phyloP scores from a whole-genome alignment of 495 filamentous ascomycete species.

The Talaromyces nanjingensis region DNA sequence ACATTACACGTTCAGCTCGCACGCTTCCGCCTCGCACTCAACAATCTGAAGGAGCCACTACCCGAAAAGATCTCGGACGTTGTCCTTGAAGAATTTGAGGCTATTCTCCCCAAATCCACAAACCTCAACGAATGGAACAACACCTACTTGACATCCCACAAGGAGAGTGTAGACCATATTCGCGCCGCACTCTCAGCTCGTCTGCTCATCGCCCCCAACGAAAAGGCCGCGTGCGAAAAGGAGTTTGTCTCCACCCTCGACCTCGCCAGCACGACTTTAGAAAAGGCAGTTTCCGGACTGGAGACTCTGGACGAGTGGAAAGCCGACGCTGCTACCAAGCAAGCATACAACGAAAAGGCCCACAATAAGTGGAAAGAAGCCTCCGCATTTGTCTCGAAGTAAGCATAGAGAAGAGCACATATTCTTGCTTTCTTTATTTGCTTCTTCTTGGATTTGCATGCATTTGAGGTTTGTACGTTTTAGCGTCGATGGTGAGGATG shows the following conservation, averaged over 20 bases:
- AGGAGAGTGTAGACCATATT: slow-evolving; percentile 54
- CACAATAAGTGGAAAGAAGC: slow-evolving; percentile 66
- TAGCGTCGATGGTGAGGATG: neutral
- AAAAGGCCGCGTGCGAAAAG: slow-evolving; percentile 50
- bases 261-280: slow-evolving; percentile 43
- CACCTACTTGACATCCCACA: slow-evolving; percentile 55
- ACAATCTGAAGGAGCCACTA: slow-evolving; percentile 45
- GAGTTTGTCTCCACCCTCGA: slow-evolving; percentile 53
- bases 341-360: slow-evolving; percentile 58
- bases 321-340: slow-evolving; percentile 38
- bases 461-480: neutral
- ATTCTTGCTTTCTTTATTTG: neutral
- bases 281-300: slow-evolving; percentile 55
- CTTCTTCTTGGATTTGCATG: neutral
- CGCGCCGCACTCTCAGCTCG: slow-evolving; percentile 55
- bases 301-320: slow-evolving; percentile 55
- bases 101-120: slow-evolving; percentile 46
- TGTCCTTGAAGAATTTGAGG: slow-evolving; percentile 57
- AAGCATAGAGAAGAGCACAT: neutral
- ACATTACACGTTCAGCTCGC: slow-evolving; percentile 69
- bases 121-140: slow-evolving; percentile 63
- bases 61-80: slow-evolving; percentile 55
- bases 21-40: slow-evolving; percentile 60
- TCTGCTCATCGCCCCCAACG: slow-evolving; percentile 50
- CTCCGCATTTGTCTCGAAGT: slow-evolving; percentile 39